Evolutionary conservation across 805 yeast genomes (phyloP).

Genomic region (Vanderwaltozyma yarrowii): DNA sequence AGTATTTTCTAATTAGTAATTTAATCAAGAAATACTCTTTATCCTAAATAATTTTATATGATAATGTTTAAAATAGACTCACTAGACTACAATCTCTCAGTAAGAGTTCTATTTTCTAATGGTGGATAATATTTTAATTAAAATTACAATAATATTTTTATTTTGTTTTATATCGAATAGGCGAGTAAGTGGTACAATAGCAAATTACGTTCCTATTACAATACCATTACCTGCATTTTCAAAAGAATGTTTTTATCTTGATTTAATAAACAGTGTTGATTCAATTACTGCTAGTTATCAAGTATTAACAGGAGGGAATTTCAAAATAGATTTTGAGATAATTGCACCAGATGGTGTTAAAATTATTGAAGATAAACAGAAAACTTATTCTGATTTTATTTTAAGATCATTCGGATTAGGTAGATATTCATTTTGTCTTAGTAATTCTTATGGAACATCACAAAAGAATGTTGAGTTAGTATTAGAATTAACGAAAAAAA

Average conservation of each 20-base stretch:
- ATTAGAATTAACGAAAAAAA: constrained; percentile 37
- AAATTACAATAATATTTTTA: too few species aligned
- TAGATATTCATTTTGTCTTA: constrained; percentile 56
- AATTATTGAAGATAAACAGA: constrained; percentile 41
- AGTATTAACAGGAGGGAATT: constrained; percentile 57
- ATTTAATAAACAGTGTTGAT: constrained; percentile 29
- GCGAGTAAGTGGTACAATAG: constrained; percentile 7
- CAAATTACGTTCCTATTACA: constrained; percentile 28
- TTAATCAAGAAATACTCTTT: too few species aligned
- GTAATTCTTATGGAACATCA: constrained; percentile 52
- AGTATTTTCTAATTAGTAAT: too few species aligned
- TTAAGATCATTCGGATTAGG: constrained; percentile 48
- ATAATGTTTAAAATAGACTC: too few species aligned
- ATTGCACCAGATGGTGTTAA: constrained; percentile 42
- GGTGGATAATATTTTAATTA: too few species aligned
- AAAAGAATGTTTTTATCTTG: constrained; percentile 35
- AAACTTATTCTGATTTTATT: constrained; percentile 53
- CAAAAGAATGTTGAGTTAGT: constrained; percentile 56
- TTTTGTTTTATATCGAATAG: too few species aligned
- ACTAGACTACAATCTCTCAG: too few species aligned
- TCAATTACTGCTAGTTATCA: constrained; percentile 33
- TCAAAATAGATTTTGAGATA: constrained; percentile 54
- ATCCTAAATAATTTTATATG: too few species aligned
- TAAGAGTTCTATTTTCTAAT: too few species aligned
- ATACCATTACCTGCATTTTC: constrained; percentile 32